These are phyloP conservation scores for Aspergillus sp. DNA, from an alignment of 2,329 filamentous ascomycete genomes.

Conservation along the genomic window DNA sequence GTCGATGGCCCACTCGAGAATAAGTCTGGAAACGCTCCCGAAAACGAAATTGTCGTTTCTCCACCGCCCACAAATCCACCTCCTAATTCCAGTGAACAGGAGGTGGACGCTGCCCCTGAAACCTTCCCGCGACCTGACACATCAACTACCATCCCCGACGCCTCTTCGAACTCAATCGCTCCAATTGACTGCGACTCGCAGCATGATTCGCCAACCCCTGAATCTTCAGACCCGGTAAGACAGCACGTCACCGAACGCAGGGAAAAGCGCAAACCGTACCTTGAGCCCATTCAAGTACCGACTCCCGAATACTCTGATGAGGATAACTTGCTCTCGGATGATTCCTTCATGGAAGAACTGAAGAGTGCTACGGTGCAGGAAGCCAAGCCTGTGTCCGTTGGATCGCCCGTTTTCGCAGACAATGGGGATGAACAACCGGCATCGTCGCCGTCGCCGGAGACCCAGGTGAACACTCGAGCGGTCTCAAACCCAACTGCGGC, in stretches of 20 bases:
- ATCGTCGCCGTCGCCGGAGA: constrained; percentile 14
- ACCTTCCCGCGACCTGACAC: constrained; percentile 12
- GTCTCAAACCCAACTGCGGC: constrained; percentile 34
- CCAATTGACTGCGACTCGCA: constrained; percentile 14
- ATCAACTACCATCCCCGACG: constrained; percentile 9
- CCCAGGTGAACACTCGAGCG: constrained; percentile 32
- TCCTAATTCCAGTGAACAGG: constrained; percentile 11
- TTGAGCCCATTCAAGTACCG: constrained; percentile 49
- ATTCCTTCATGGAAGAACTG: constrained; percentile 77
- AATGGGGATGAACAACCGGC: constrained; percentile 22
- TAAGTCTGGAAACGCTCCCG: constrained; percentile 17
- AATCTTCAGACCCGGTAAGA: constrained; percentile 15
- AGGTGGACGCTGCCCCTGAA: constrained; percentile 12
- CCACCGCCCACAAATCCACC: constrained; percentile 12
- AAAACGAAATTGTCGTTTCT: constrained; percentile 18
- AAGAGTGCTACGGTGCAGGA: constrained; percentile 75
- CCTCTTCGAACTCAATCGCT: constrained; percentile 14
- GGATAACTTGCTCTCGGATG: constrained; percentile 50
- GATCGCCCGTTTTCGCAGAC: constrained; percentile 55
- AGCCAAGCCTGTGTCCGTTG: constrained; percentile 70
- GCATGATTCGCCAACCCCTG: constrained; percentile 16
- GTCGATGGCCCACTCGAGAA: constrained; percentile 22
- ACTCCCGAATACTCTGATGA: constrained; percentile 36
- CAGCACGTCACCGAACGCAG: constrained; percentile 19
- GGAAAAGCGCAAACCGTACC: constrained; percentile 27